Percentiles rank a stretch among this genome's conserved stretches.
Conservation (phyloP, 2,329 filamentous ascomycete genomes). For the Microascus cirrosus region DNA sequence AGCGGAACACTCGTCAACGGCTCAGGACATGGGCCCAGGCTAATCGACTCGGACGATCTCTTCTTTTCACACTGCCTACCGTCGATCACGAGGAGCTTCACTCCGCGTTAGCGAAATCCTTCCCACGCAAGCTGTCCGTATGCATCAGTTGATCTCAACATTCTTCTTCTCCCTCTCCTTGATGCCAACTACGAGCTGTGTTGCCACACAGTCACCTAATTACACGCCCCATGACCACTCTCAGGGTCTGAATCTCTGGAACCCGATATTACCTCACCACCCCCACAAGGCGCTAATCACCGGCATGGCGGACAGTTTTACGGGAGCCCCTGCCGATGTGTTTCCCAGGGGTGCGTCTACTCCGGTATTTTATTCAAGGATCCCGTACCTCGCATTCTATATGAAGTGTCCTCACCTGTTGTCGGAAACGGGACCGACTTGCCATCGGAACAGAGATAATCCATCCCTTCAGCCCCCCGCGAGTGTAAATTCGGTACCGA, state of each 20-base stretch:
- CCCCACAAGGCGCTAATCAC: not conserved
- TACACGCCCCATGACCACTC: slow-evolving; percentile 1
- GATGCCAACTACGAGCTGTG: not conserved
- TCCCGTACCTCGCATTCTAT: not conserved
- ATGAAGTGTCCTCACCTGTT: slow-evolving; percentile 3
- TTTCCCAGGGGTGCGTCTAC: not conserved
- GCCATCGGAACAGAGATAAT: slow-evolving; percentile 3
- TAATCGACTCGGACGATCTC: not conserved
- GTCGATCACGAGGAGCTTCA: not conserved
- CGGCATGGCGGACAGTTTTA: slow-evolving; percentile 3
- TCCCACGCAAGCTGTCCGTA: not conserved
- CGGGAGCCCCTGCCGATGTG: slow-evolving; percentile 4
- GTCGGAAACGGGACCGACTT: slow-evolving; percentile 3
- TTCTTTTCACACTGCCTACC: not conserved
- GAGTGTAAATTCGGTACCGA: not conserved
- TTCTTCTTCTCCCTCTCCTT: not conserved
- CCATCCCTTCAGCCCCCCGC: not conserved
- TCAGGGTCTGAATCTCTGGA: not conserved
- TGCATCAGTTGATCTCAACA: not conserved
- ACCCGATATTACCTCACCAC: slow-evolving; percentile 1
- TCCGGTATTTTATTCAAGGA: not conserved
- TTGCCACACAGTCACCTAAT: not conserved
- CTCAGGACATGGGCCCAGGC: no score
- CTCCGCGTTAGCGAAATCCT: not conserved
- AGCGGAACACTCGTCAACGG: not conserved